Evolutionary conservation across 176 grass and related monocot species (phyloP), one percentile per base, ranked within the genome.

Genomic region (Raddia distichophylla): DNA sequence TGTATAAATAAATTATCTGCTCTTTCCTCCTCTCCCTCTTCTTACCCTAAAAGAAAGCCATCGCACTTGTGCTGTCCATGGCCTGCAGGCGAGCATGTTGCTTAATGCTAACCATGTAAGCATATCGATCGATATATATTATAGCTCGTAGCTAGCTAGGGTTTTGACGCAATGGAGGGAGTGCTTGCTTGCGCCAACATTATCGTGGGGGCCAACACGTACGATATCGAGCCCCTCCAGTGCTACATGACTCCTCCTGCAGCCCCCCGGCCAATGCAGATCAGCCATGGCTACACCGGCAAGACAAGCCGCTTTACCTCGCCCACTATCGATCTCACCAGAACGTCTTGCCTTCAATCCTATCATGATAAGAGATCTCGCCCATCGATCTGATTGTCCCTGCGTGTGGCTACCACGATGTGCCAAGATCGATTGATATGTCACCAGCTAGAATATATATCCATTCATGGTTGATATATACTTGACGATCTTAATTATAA

Each of bases 181-280:
- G 34, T 44, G 37, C 64, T 43, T 16, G 32, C 54, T 57, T 67
- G 64, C 56, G 17, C 76, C 61, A 79, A 51, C 46, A 40, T 53
- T 54, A 37, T 5, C 37, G 37, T 40, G 37, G 70, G 12, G 19
- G 7, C 19, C 75, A 40, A 8, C 44, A 64, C 33, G n/a, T n/a
- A 64, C 17, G 10, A 44, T 68, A 44, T 68, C 37, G 37, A 40
- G 37, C 37, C 72, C 2, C 49, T 82, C 80, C 80, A 82, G 80
- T 87, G 86, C 86, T 83, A 71, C 80, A 83, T 83, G 86, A 87
- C 86, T 83, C 85, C 56, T 35, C 58, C 37, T 72, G 74, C 80
- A 82, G 15, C 20, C 45, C 37, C 60, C 17, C 57, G 37, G 37
- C 37, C 56, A 59, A 8, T 10, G 46, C 71, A 75, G 37, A 40